phyloP scores from a whole-genome alignment of 2,329 filamentous ascomycete species.

The Phialophora macrospora region DNA sequence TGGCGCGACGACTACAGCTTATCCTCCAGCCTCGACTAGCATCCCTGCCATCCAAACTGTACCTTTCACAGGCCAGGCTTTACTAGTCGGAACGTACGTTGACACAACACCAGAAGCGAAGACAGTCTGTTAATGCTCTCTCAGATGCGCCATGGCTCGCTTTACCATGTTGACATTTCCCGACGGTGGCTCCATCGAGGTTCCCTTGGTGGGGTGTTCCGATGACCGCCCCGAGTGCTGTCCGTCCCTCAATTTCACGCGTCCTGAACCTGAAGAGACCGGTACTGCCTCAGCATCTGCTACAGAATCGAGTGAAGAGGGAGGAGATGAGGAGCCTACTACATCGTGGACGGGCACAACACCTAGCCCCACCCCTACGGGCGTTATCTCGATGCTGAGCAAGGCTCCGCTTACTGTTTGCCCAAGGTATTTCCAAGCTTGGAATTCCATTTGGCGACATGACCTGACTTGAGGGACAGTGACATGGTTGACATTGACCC shows the following conservation, averaged over 20 bases:
- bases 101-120: not conserved
- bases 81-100: constrained; percentile 32
- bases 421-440: constrained; percentile 24
- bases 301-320: constrained; percentile 13
- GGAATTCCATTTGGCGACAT: not conserved
- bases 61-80: constrained; percentile 28
- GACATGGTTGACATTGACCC: constrained; percentile 34
- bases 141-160: constrained; percentile 26
- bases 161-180: constrained; percentile 30
- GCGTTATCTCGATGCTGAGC: constrained; percentile 31
- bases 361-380: constrained; percentile 27
- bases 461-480: constrained; percentile 16
- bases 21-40: constrained; percentile 13
- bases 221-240: constrained; percentile 34
- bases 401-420: constrained; percentile 30
- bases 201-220: constrained; percentile 31
- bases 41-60: constrained; percentile 28
- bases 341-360: constrained; percentile 26
- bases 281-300: constrained; percentile 11
- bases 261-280: constrained; percentile 16
- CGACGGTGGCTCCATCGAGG: constrained; percentile 28
- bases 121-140: not conserved
- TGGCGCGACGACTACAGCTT: constrained; percentile 13
- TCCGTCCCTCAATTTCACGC: constrained; percentile 27
- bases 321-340: constrained; percentile 1